Evolutionary conservation across 345 rosid genomes (phyloP).

Genomic region (Tarenaya hassleriana): DNA sequence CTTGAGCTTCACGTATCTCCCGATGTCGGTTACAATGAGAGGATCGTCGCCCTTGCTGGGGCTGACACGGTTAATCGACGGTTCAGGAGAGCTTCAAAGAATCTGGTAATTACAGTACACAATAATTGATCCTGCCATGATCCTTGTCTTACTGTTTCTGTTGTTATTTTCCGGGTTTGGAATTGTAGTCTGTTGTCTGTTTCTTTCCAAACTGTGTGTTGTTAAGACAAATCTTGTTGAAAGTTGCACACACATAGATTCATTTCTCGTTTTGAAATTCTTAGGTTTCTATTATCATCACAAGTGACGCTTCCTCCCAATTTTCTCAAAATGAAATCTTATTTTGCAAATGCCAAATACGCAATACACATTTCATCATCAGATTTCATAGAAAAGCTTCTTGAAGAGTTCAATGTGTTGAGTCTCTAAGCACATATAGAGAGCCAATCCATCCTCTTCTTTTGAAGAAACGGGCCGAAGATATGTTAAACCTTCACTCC

Average conservation of each 20-base stretch:
- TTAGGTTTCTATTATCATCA: too few relatives aligned
- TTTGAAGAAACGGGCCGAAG: slow-evolving; percentile 34
- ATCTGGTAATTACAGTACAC: neutral
- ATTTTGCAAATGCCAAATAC: too few relatives aligned
- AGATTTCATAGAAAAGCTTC: neutral
- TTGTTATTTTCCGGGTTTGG: too few relatives aligned
- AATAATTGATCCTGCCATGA: neutral
- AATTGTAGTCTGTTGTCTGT: too few relatives aligned
- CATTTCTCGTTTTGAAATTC: too few relatives aligned
- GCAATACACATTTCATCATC: too few relatives aligned
- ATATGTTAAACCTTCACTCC: slow-evolving; percentile 35
- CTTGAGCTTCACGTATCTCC: slow-evolving; percentile 21
- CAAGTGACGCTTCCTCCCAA: too few relatives aligned
- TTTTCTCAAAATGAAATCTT: too few relatives aligned
- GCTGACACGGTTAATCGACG: neutral
- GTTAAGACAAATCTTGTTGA: too few relatives aligned
- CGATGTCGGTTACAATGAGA: slow-evolving; percentile 4
- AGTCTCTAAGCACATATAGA: slow-evolving; percentile 33
- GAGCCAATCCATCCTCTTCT: slow-evolving; percentile 40
- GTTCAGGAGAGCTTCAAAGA: neutral
- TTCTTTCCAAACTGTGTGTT: too few relatives aligned
- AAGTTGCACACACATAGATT: too few relatives aligned
- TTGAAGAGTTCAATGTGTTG: slow-evolving; percentile 40
- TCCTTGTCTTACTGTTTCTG: too few relatives aligned
- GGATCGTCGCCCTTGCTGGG: neutral